Percentiles rank a stretch among this genome's conserved stretches.
phyloP scores from a whole-genome alignment of 1,284 basidiomycete species.

The Leccinum pachyderme region DNA sequence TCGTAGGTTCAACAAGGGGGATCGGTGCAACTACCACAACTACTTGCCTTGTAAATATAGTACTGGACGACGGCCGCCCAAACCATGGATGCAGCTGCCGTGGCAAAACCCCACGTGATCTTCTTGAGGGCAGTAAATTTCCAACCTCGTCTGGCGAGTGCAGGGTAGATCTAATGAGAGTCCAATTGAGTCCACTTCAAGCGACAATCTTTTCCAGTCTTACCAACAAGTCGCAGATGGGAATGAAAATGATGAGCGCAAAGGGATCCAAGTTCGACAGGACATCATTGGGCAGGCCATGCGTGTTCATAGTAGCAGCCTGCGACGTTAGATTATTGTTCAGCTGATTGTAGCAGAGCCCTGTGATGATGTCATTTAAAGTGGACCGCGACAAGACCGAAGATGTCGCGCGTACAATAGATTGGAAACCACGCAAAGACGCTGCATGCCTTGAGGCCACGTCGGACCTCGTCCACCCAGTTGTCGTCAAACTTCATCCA shows the following conservation, averaged over 20 bases:
- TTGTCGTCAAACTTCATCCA: slow-evolving; percentile 79
- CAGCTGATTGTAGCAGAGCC: slow-evolving; percentile 73
- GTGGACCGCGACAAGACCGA: not conserved
- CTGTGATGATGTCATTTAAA: slow-evolving; percentile 37
- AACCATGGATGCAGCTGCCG: slow-evolving; percentile 58
- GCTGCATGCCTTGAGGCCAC: slow-evolving; percentile 81
- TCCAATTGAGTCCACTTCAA: not conserved
- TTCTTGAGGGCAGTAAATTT: slow-evolving; percentile 74
- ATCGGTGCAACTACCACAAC: not conserved
- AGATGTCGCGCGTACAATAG: slow-evolving; percentile 49
- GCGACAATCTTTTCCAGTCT: slow-evolving; percentile 8
- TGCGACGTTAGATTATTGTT: slow-evolving; percentile 81
- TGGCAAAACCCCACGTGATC: slow-evolving; percentile 74
- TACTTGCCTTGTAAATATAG: slow-evolving; percentile 65
- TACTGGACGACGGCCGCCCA: slow-evolving; percentile 68
- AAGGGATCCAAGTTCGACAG: slow-evolving; percentile 81
- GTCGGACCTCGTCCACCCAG: slow-evolving; percentile 82
- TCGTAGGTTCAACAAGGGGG: not conserved
- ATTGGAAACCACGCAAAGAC: slow-evolving; percentile 81
- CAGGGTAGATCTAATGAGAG: slow-evolving; percentile 61
- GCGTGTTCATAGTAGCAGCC: slow-evolving; percentile 68
- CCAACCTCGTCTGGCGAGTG: slow-evolving; percentile 60
- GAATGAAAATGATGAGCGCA: slow-evolving; percentile 72
- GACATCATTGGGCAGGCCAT: slow-evolving; percentile 80
- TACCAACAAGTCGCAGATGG: slow-evolving; percentile 60